Evolutionary conservation across 441 rosid species (phyloP).

Genomic region (Populus hybrid): DNA sequence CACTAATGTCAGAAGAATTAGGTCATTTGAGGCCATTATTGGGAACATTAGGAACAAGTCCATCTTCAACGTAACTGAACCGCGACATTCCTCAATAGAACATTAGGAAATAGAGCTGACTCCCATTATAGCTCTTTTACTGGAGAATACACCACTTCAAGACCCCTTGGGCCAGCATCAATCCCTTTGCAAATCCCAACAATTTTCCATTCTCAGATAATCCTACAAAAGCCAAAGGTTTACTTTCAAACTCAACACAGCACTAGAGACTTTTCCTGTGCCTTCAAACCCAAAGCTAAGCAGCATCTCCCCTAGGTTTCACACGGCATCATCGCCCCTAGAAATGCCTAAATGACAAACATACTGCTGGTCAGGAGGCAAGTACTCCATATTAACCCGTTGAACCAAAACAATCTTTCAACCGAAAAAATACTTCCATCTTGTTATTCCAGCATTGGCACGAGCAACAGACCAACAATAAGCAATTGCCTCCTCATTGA

Average conservation of each 20-base stretch:
- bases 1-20: constrained; percentile 11
- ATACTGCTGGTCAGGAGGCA: constrained; percentile 32
- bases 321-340: constrained; percentile 26
- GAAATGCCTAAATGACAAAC: constrained; percentile 32
- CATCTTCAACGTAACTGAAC: constrained; percentile 32
- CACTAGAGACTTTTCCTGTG: constrained; percentile 29
- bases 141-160: constrained; percentile 24
- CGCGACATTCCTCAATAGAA: constrained; percentile 34
- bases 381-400: constrained; percentile 31
- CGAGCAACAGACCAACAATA: constrained; percentile 44
- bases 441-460: constrained; percentile 28
- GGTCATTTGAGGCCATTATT: constrained; percentile 19
- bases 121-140: constrained; percentile 12
- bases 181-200: constrained; percentile 32
- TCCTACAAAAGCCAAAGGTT: constrained; percentile 31
- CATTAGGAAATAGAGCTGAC: constrained; percentile 32
- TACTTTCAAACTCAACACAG: constrained; percentile 36
- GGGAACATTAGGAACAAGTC: constrained; percentile 20
- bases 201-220: constrained; percentile 36
- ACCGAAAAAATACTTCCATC: constrained; percentile 35
- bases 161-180: constrained; percentile 24
- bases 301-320: constrained; percentile 31
- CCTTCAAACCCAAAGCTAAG: constrained; percentile 38
- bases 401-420: constrained; percentile 21
- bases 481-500: constrained; percentile 26